Evolutionary conservation across 352 stramenopile genomes (phyloP).

Genomic region (Pythium apleroticum): DNA sequence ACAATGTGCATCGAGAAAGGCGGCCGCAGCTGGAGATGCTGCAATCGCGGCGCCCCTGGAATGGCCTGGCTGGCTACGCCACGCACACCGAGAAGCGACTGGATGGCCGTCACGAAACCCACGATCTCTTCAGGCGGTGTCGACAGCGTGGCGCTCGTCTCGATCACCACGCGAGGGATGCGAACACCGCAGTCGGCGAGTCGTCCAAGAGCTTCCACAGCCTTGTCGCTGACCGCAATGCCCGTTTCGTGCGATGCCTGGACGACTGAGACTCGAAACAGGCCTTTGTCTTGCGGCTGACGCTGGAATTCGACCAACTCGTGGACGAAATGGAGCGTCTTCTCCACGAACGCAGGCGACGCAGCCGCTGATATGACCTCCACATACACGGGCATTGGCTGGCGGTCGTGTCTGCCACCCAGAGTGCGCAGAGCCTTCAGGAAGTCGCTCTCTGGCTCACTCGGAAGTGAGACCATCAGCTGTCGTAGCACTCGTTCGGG

Average conservation of each 20-base stretch:
- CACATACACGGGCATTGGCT: not conserved
- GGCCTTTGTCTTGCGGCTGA: not conserved
- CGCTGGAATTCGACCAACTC: not conserved
- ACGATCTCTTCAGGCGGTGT: not conserved
- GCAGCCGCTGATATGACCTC: not conserved
- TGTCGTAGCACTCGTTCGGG: not conserved
- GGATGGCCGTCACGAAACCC: not conserved
- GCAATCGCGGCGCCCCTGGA: not conserved
- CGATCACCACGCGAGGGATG: not conserved
- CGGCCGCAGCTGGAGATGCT: not conserved
- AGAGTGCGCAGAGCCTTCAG: not conserved
- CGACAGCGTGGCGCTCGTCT: constrained; percentile 1
- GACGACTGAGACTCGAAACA: not conserved
- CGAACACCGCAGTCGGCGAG: not conserved
- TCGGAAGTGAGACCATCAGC: not conserved
- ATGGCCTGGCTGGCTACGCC: not conserved
- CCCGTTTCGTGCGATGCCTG: not conserved
- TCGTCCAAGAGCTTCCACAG: not conserved
- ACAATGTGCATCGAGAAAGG: constrained; percentile 4
- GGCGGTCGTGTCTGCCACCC: not conserved
- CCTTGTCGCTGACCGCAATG: not conserved
- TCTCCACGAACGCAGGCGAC: not conserved
- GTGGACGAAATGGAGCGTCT: not conserved
- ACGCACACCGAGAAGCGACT: constrained; percentile 1
- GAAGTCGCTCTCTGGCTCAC: not conserved